Evolutionary conservation across 768 basidiomycete genomes (phyloP), one percentile per base, ranked within the genome.

Genomic region (Arthromyces matolae): DNA sequence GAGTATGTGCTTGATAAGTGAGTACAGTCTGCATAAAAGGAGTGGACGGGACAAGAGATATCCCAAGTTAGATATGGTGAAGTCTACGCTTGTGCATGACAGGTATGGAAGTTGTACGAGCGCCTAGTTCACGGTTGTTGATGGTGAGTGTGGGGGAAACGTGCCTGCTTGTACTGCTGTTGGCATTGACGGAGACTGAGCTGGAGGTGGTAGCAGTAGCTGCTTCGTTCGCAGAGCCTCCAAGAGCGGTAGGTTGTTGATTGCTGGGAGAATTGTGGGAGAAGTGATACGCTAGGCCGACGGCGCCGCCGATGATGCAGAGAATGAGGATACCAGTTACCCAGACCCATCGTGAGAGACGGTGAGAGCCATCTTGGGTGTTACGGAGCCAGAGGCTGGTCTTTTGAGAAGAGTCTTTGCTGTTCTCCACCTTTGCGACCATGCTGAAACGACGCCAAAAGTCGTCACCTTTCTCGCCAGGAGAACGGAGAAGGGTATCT

Each of bases 381-480:
- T 89, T 81, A 40, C 62, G 65, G 29, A 91, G 71, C 89, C 89
- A 91, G 6, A 75, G 66, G 52, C 84, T 86, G 56, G 80, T 64
- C 51, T 70, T 80, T 59, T 72, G 59, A 8, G 62, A 52, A 7
- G 58, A 39, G 3, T 67, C 63, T 51, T 70, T 73, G 47, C 57
- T 59, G 47, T 68, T 71, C 55, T 86, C 81, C 49, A 83, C 81
- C 60, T 80, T 86, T 8, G 81, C 88, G 52, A 91, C 81, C 72
- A 90, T 89, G 51, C 84, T 87, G 66, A 91, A 92, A 31, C 89
- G 75, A 50, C 86, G 73, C 89, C 89, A 92, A 67, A 92, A 91
- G 57, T 90, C 85, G 57, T 91, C 88, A 0, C 87, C 86, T 40
- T 75, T 79, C 61, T 87, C 80, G 2, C 87, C 86, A 36, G 86